Conservation (phyloP, 2,329 filamentous ascomycete species). For the Tolypocladium endophyticum region DNA sequence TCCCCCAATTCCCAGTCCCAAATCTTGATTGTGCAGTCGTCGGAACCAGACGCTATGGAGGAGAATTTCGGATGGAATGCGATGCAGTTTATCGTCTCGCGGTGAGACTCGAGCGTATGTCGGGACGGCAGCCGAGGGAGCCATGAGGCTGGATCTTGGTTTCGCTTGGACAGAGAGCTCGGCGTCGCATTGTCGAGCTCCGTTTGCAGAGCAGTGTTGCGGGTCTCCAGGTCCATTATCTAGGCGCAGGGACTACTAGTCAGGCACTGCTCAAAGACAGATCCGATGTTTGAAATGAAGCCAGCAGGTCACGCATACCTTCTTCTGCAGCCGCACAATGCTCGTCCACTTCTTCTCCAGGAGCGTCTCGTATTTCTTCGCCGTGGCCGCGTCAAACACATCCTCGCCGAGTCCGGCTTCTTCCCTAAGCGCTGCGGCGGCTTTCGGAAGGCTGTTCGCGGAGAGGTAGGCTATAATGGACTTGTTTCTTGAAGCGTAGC, state of each 20-base stretch:
- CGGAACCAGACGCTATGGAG: conserved; percentile 79
- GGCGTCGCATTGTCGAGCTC: conserved; percentile 79
- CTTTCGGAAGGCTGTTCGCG: conserved; percentile 59
- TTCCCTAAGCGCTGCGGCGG: conserved; percentile 60
- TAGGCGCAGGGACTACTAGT: conserved; percentile 21
- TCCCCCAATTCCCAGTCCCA: conserved; percentile 97
- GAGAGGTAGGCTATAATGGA: conserved; percentile 83
- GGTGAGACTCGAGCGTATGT: conserved; percentile 75
- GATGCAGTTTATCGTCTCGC: conserved; percentile 71
- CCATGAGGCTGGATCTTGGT: conserved; percentile 79
- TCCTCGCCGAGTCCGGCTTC: conserved; percentile 64
- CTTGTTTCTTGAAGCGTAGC: conserved; percentile 57
- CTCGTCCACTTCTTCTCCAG: conserved; percentile 99
- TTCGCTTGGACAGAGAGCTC: conserved; percentile 62
- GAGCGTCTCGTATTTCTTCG: conserved; percentile 89
- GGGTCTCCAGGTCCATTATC: conserved; percentile 89
- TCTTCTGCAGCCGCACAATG: conserved; percentile 88
- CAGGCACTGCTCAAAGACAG: background rate
- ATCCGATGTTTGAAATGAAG: no score
- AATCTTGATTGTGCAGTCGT: conserved; percentile 90
- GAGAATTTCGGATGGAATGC: conserved; percentile 91
- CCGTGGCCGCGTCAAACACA: conserved; percentile 65
- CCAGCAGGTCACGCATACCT: conserved; percentile 41
- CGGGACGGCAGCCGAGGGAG: conserved; percentile 73
- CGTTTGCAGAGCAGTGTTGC: conserved; percentile 60